Evolutionary conservation across 345 rosid species (phyloP).

Genomic region (Lepidium africanum): DNA sequence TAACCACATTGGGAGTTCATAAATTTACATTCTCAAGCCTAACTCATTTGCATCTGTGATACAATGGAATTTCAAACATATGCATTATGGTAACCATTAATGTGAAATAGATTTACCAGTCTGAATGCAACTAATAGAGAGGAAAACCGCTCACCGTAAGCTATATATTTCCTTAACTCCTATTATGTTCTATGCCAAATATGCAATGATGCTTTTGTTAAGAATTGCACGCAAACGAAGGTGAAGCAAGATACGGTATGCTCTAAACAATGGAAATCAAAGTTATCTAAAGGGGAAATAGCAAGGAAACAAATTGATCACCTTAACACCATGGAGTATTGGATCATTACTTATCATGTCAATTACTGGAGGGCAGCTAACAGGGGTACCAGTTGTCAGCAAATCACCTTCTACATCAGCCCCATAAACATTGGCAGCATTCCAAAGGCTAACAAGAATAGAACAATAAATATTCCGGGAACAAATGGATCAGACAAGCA

Average conservation of each 20-base stretch:
- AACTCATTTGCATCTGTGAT: not conserved
- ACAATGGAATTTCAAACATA: not conserved
- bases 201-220: not conserved
- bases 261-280: not conserved
- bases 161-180: not conserved
- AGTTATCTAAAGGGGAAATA: not conserved
- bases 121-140: not conserved
- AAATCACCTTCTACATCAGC: conserved; percentile 55
- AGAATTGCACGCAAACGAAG: not conserved
- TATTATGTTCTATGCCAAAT: not conserved
- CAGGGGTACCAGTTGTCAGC: conserved; percentile 75
- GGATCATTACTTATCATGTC: conserved; percentile 95
- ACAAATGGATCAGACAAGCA: conserved; percentile 1
- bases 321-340: conserved; percentile 84
- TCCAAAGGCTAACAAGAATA: conserved; percentile 60
- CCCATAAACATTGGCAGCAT: conserved; percentile 80
- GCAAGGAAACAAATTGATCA: conserved; percentile 19
- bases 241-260: not conserved
- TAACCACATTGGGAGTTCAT: not conserved
- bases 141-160: not conserved
- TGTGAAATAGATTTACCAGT: not conserved
- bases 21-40: not conserved
- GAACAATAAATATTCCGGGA: conserved; percentile 19
- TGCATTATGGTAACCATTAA: not conserved
- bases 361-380: conserved; percentile 75